phyloP scores from a whole-genome alignment of 495 filamentous ascomycete genomes.

The Penicillium coprophilum region DNA sequence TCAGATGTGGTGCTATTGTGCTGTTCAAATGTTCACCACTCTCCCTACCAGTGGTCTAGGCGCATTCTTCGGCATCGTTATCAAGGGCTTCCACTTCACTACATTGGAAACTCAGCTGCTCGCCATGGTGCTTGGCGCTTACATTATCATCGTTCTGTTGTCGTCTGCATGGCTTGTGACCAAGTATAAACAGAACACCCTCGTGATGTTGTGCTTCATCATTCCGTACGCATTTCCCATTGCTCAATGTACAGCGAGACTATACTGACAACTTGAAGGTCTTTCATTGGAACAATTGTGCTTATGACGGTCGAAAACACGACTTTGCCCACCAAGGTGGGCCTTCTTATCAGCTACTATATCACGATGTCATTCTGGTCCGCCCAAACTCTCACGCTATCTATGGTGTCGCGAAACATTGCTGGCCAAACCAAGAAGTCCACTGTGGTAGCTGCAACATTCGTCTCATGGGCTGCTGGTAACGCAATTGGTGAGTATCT shows the following conservation, averaged over 20 bases:
- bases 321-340: slow-evolving; percentile 48
- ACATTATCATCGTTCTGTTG: slow-evolving; percentile 61
- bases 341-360: slow-evolving; percentile 62
- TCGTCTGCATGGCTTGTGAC: slow-evolving; percentile 64
- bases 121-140: slow-evolving; percentile 69
- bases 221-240: slow-evolving; percentile 52
- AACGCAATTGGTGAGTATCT: slow-evolving; percentile 40
- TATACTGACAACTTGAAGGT: slow-evolving; percentile 18
- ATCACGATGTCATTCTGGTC: slow-evolving; percentile 58
- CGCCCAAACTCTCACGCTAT: slow-evolving; percentile 56
- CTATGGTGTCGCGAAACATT: slow-evolving; percentile 63
- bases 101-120: slow-evolving; percentile 46
- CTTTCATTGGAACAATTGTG: slow-evolving; percentile 60
- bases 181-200: slow-evolving; percentile 59
- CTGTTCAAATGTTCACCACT: slow-evolving; percentile 64
- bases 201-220: slow-evolving; percentile 63
- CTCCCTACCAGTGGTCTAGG: slow-evolving; percentile 67
- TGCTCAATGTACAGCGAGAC: background rate
- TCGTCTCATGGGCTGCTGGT: slow-evolving; percentile 45
- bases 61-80: slow-evolving; percentile 64
- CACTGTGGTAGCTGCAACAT: slow-evolving; percentile 45
- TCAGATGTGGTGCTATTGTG: slow-evolving; percentile 48
- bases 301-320: slow-evolving; percentile 60
- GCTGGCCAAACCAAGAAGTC: slow-evolving; percentile 69
- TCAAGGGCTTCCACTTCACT: slow-evolving; percentile 45